phyloP scores from a whole-genome alignment of 2,329 filamentous ascomycete species.

The Neodidymelliopsis sp. region DNA sequence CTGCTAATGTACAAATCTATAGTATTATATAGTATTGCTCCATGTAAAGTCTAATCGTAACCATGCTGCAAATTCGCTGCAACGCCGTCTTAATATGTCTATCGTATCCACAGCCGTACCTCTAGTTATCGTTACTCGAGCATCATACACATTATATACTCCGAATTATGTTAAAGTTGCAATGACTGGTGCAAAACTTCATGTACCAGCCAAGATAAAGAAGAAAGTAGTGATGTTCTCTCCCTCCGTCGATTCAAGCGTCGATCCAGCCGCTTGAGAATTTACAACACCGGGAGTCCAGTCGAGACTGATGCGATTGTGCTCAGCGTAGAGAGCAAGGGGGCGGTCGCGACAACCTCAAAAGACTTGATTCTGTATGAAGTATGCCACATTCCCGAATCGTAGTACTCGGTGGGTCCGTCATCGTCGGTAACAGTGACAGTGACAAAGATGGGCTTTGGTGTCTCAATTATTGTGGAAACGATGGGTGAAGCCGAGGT shows the following conservation, averaged over 20 bases:
- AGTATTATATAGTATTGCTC: slow-evolving; percentile 7
- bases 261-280: neutral
- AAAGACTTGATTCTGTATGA: slow-evolving; percentile 50
- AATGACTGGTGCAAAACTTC: no score
- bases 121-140: slow-evolving; percentile 16
- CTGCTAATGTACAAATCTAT: no score
- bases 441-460: slow-evolving; percentile 39
- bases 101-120: slow-evolving; percentile 4
- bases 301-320: slow-evolving; percentile 9
- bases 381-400: slow-evolving; percentile 57
- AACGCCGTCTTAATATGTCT: slow-evolving; percentile 26
- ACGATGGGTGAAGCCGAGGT: slow-evolving; percentile 9
- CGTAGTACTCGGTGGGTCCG: slow-evolving; percentile 51
- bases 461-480: slow-evolving; percentile 24
- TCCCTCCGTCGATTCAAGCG: neutral
- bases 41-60: slow-evolving; percentile 8
- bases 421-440: slow-evolving; percentile 37
- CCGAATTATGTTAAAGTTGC: neutral
- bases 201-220: neutral
- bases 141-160: slow-evolving; percentile 9
- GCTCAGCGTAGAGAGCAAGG: slow-evolving; percentile 5
- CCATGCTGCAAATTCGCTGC: slow-evolving; percentile 3
- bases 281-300: slow-evolving; percentile 16
- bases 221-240: neutral
- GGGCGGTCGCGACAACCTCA: slow-evolving; percentile 18